These are phyloP conservation scores for Circinella minor DNA, from an alignment of 371 early-diverging fungal species.

Conservation along the genomic window DNA sequence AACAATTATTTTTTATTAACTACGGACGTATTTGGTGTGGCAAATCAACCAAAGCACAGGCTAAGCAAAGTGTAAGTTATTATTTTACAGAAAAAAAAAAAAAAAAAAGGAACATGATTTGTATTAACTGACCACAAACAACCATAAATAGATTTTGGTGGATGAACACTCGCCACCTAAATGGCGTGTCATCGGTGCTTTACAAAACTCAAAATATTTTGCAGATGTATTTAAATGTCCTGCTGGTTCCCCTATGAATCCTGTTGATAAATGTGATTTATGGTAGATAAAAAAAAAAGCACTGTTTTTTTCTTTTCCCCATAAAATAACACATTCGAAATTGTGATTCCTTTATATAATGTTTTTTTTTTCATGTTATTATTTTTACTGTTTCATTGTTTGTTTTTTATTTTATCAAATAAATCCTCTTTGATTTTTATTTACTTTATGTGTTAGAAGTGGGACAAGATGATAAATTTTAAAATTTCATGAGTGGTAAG, in stretches of 20 bases:
- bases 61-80: slow-evolving; percentile 36
- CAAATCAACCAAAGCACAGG: slow-evolving; percentile 41
- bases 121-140: background rate
- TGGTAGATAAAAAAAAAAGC: slow-evolving; percentile 40
- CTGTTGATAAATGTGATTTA: slow-evolving; percentile 51
- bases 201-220: slow-evolving; percentile 68
- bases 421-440: no score
- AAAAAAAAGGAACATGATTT: no score
- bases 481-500: no score
- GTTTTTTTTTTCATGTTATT: no score
- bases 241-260: slow-evolving; percentile 58
- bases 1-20: slow-evolving; percentile 61
- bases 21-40: slow-evolving; percentile 61
- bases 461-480: no score
- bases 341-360: no score
- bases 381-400: no score
- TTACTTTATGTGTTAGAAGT: no score
- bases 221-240: slow-evolving; percentile 67
- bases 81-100: background rate
- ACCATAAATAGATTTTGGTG: slow-evolving; percentile 30
- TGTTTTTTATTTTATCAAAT: no score
- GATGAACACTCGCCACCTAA: slow-evolving; percentile 60
- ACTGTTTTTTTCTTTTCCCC: background rate
- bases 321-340: background rate
- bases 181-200: slow-evolving; percentile 66